Base-by-base conservation (phyloP, 306 rosid genomes). In the Cicer bijugum region DNA sequence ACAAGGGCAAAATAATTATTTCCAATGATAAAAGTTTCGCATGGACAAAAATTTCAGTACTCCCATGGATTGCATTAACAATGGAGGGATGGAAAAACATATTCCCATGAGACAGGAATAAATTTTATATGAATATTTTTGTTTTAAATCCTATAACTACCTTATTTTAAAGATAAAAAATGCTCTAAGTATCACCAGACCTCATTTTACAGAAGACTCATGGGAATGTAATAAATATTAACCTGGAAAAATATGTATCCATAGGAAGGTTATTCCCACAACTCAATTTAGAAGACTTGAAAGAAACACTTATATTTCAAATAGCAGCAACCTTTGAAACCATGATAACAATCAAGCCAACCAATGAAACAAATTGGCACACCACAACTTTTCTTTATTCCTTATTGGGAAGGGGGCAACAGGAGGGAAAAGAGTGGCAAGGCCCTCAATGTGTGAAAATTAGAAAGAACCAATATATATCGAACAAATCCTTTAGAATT, bases 281-380 rank as follows among this genome's bases (percentile, higher is more conserved):
- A 60, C 39, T 39, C 48, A 38, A 39, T 61, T 61, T 37, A 61
- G 47, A 61, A 37, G 28, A 38, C 48, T 61, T 38, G 23, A 61
- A 61, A 15, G 23, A 38, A 50, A 38, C 43, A 61, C 45, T 60
- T n/a, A 40, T 40, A 68, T 47, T 52, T n/a, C 64, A 33, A 52
- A 37, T 50, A 42, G 61, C 77, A 67, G 64, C 61, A 67, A 42
- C 23, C 75, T 7, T 59, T 14, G 19, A 52, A 68, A 66, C 51
- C 20, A 75, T 11, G 67, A 52, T 7, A 56, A 65, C 38, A 47
- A 17, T 42, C 50, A 79, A 48, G 72, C 74, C 75, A 57, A 6
- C 37, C 71, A 48, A 45, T 8, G 35, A 46, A 53, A 53, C 50
- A 59, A 51, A 68, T 12, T 5, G 51, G 47, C 46, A 39, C 16